Evolutionary conservation across 805 yeast species (phyloP).

Genomic region (Schizosaccharomyces osmophilus): DNA sequence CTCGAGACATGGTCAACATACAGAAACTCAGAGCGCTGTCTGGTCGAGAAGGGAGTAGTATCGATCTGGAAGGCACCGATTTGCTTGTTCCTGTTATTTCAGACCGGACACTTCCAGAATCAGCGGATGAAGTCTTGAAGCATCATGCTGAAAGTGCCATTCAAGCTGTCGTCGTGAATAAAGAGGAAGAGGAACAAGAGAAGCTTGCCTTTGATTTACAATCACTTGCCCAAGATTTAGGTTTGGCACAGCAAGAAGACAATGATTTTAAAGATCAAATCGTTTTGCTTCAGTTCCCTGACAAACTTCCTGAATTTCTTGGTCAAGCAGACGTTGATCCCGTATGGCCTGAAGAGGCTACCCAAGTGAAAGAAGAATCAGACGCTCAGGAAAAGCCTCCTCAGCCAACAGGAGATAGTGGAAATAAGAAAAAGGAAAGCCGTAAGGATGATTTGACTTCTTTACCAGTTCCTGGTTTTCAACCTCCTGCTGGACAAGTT

Average conservation of each 20-base stretch:
- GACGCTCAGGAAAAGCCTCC: background rate
- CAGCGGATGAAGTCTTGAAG: background rate
- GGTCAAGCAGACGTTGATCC: background rate
- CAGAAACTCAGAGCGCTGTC: background rate
- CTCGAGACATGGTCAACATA: background rate
- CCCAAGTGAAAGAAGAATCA: background rate
- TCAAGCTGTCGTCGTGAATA: background rate
- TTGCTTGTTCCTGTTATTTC: background rate
- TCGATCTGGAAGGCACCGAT: background rate
- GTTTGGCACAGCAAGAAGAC: background rate
- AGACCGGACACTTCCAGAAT: background rate
- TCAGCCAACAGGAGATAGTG: background rate
- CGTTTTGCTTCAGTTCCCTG: background rate
- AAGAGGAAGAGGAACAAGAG: background rate
- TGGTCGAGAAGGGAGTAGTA: background rate
- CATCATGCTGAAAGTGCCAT: background rate
- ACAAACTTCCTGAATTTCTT: background rate
- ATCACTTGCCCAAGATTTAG: background rate
- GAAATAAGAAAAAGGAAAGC: background rate
- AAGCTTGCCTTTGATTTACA: background rate
- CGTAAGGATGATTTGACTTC: background rate
- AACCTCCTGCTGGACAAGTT: conserved; percentile 1
- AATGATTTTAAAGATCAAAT: background rate
- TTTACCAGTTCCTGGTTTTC: background rate
- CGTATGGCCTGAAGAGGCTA: background rate